These are phyloP conservation scores for Teratosphaeria nubilosa DNA, from an alignment of 2,329 filamentous ascomycete genomes.

Conservation along the genomic window DNA sequence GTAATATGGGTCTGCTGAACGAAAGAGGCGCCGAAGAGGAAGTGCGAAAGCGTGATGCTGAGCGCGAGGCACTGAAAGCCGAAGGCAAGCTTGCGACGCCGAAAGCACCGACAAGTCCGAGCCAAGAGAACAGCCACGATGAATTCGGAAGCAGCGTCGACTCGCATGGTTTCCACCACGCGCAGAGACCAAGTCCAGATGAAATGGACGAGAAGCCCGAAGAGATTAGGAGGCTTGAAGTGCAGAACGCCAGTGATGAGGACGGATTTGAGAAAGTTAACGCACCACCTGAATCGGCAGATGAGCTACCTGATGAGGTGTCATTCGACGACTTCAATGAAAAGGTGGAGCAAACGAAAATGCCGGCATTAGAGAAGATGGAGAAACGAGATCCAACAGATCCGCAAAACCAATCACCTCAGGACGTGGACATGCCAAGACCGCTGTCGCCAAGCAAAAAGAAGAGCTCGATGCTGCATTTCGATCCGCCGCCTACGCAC, in stretches of 20 bases:
- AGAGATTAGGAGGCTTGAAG: slow-evolving; percentile 59
- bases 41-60: slow-evolving; percentile 66
- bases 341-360: slow-evolving; percentile 26
- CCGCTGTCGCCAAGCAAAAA: slow-evolving; percentile 23
- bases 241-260: slow-evolving; percentile 73
- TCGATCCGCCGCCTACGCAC: slow-evolving; percentile 20
- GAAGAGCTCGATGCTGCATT: slow-evolving; percentile 11
- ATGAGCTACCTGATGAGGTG: slow-evolving; percentile 51
- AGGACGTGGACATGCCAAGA: slow-evolving; percentile 15
- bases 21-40: slow-evolving; percentile 82
- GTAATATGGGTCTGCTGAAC: slow-evolving; percentile 95
- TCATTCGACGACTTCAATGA: slow-evolving; percentile 60
- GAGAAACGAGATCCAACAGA: slow-evolving; percentile 16
- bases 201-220: slow-evolving; percentile 46
- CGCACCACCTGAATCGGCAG: slow-evolving; percentile 43
- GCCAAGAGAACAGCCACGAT: slow-evolving; percentile 33
- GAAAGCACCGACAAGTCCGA: slow-evolving; percentile 47
- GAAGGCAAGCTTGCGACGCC: slow-evolving; percentile 62
- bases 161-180: slow-evolving; percentile 43
- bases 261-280: slow-evolving; percentile 90
- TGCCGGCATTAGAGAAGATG: slow-evolving; percentile 18
- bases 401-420: slow-evolving; percentile 4
- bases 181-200: slow-evolving; percentile 33
- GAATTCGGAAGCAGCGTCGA: slow-evolving; percentile 44
- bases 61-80: slow-evolving; percentile 66